phyloP scores from a whole-genome alignment of 768 basidiomycete genomes.

The Suillus cothurnatus region DNA sequence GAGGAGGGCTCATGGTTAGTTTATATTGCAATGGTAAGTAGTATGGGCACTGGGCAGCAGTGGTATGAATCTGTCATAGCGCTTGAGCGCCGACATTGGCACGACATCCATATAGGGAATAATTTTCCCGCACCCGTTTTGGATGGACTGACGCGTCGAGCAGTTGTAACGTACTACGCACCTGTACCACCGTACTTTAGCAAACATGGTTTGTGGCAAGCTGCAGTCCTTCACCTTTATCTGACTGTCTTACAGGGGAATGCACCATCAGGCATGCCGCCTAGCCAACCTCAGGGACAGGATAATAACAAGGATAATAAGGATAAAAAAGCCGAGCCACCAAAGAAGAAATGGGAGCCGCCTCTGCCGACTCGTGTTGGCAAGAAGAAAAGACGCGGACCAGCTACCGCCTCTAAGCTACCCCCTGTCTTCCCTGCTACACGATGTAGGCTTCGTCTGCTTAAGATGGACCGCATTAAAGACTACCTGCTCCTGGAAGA shows the following conservation, averaged over 20 bases:
- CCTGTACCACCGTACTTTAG: slow-evolving; percentile 6
- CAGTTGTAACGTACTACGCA: neutral
- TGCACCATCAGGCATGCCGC: slow-evolving; percentile 61
- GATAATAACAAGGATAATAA: slow-evolving; percentile 49
- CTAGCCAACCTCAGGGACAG: slow-evolving; percentile 45
- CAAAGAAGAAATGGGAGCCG: slow-evolving; percentile 97
- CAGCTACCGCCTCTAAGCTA: slow-evolving; percentile 86
- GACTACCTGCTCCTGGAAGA: slow-evolving; percentile 96
- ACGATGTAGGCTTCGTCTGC: slow-evolving; percentile 90
- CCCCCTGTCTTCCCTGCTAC: slow-evolving; percentile 94
- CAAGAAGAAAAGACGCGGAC: slow-evolving; percentile 94
- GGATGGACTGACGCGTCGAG: slow-evolving; percentile 54
- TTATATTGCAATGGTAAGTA: neutral
- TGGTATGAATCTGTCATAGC: neutral
- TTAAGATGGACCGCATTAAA: slow-evolving; percentile 98
- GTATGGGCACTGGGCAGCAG: neutral
- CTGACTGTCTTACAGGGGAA: slow-evolving; percentile 60
- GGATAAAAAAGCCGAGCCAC: slow-evolving; percentile 48
- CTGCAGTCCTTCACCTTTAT: neutral
- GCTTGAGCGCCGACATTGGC: neutral
- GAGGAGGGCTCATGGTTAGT: slow-evolving; percentile 23
- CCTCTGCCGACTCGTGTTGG: slow-evolving; percentile 96
- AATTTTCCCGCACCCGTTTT: neutral
- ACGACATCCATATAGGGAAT: neutral
- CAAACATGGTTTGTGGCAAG: slow-evolving; percentile 25